Conservation (phyloP, 1,139 yeast genomes). For the Yamadazyma sp. region DNA sequence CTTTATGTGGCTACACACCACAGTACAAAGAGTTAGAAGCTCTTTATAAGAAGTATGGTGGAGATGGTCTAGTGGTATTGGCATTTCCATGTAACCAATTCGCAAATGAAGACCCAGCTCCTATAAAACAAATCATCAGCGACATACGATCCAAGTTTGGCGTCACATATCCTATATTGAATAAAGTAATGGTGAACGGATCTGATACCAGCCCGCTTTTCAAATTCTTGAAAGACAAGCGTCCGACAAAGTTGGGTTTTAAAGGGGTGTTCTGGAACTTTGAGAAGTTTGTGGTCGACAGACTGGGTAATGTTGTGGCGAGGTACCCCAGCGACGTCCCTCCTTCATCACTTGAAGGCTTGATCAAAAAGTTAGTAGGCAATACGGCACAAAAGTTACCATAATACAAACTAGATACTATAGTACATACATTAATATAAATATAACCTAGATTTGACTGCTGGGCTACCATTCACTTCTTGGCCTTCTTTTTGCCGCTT, state of each 20-base stretch:
- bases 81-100: constrained; percentile 51
- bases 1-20: constrained; percentile 46
- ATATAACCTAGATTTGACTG: too few relatives aligned
- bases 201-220: constrained; percentile 27
- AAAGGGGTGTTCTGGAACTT: constrained; percentile 92
- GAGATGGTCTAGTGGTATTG: constrained; percentile 32
- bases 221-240: constrained; percentile 27
- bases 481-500: constrained; percentile 16
- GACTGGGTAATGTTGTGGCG: constrained; percentile 67
- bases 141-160: constrained; percentile 71
- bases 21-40: constrained; percentile 38
- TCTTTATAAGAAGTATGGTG: constrained; percentile 31
- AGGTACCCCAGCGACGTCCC: constrained; percentile 71
- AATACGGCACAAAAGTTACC: too few relatives aligned
- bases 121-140: constrained; percentile 60
- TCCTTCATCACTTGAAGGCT: constrained; percentile 56
- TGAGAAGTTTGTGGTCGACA: constrained; percentile 81
- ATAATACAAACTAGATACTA: too few relatives aligned
- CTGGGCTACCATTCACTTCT: constrained; percentile 5
- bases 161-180: constrained; percentile 41
- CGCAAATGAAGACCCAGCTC: constrained; percentile 83
- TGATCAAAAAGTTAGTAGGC: constrained; percentile 3
- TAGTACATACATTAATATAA: background rate
- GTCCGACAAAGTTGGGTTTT: constrained; percentile 66
- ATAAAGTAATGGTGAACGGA: constrained; percentile 40